Percentiles rank a stretch among this genome's conserved stretches.
Conservation (phyloP, 2,329 filamentous ascomycete species). For the Plectosphaerella sp. region DNA sequence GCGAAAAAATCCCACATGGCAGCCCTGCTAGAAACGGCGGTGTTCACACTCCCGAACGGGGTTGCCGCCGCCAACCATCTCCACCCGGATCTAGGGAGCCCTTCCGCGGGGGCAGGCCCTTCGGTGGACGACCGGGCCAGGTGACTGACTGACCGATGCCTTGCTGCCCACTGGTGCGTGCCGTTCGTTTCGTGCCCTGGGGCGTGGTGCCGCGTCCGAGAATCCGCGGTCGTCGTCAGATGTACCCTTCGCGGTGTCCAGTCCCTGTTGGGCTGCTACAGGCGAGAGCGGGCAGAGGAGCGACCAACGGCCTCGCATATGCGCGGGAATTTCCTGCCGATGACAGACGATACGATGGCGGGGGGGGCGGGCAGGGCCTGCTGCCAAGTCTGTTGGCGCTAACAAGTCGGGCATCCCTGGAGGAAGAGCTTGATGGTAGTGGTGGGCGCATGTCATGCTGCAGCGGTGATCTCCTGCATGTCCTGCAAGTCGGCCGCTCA, state of each 20-base stretch:
- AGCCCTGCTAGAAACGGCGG: slow-evolving; percentile 9
- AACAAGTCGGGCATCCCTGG: too few species aligned
- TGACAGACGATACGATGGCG: too few species aligned
- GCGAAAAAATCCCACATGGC: slow-evolving; percentile 10
- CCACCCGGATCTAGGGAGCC: slow-evolving; percentile 1
- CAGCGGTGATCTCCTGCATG: neutral
- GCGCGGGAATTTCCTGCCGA: too few species aligned
- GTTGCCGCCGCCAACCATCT: neutral
- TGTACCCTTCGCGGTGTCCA: neutral
- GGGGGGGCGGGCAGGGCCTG: too few species aligned
- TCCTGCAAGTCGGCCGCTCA: too few species aligned
- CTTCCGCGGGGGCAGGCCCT: slow-evolving; percentile 5
- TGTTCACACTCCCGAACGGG: neutral
- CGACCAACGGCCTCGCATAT: too few species aligned
- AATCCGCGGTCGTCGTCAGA: too few species aligned
- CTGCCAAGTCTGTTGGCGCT: too few species aligned
- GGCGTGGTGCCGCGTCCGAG: too few species aligned
- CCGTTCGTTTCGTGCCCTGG: neutral
- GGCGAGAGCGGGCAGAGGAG: neutral
- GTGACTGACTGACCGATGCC: too few species aligned
- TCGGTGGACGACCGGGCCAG: neutral
- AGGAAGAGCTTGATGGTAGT: neutral
- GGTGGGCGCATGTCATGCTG: neutral
- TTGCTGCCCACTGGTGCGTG: neutral
- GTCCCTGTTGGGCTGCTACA: slow-evolving; percentile 1